Base-by-base conservation (phyloP, 1,284 basidiomycete genomes). In the Ceratorhiza oryzae-sativae region DNA sequence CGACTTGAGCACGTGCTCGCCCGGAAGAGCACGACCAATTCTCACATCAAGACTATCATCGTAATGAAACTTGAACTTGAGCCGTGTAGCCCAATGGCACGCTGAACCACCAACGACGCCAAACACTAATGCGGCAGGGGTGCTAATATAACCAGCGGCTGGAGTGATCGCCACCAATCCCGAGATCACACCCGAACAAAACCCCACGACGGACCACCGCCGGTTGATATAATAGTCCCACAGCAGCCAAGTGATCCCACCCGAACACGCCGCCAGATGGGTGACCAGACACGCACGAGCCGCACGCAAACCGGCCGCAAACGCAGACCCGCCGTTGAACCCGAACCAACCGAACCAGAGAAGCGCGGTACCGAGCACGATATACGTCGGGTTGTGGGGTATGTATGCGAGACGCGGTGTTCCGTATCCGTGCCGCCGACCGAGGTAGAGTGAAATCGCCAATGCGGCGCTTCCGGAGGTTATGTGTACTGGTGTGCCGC, bases 31-130 rank as follows among this genome's bases (percentile, higher is more conserved):
- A n/a, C n/a, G n/a, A n/a, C n/a, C n/a, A n/a, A n/a, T n/a, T n/a
- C n/a, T n/a, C n/a, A n/a, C n/a, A n/a, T n/a, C n/a, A n/a, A n/a
- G n/a, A n/a, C n/a, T n/a, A n/a, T n/a, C n/a, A n/a, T n/a, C n/a
- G n/a, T n/a, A n/a, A n/a, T n/a, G n/a, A n/a, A n/a, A n/a, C n/a
- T n/a, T n/a, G n/a, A n/a, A n/a, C n/a, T n/a, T n/a, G n/a, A n/a
- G n/a, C n/a, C n/a, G n/a, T n/a, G 95, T 97, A 39, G 91, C 90
- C 81, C 94, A 91, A 81, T 97, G 97, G 80, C 92, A 94, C n/a
- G 91, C 79, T 0, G 83, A 86, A 1, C 92, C 92, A 1, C 92
- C 86, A 34, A 93, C 80, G 73, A 92, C 81, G 49, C 95, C 96
- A 76, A 93, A 86, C 23, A 95, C 82, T 8, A 97, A 84, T 79